Conservation (phyloP, 2,329 filamentous ascomycete genomes). For the Xylariaceae sp. region DNA sequence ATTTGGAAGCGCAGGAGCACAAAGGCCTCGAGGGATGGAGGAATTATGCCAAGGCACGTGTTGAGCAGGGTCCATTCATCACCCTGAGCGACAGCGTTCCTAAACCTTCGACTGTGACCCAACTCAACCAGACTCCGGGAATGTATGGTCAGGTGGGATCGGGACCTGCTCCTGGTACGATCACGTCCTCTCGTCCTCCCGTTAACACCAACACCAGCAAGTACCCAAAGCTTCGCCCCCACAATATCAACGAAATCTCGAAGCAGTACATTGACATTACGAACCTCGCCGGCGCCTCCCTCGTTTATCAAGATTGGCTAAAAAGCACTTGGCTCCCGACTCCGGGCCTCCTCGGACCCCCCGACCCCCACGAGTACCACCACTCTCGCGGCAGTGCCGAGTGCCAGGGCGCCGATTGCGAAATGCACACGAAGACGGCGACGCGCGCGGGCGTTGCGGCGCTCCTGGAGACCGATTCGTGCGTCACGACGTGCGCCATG, state of each 20-base stretch:
- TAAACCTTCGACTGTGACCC: not conserved
- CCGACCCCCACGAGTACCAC: constrained; percentile 1
- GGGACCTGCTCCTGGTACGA: too few relatives aligned
- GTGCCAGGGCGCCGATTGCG: not conserved
- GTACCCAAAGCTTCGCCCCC: constrained; percentile 19
- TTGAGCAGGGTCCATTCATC: constrained; percentile 9
- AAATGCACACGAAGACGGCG: not conserved
- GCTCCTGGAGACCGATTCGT: constrained; percentile 25
- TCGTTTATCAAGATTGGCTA: constrained; percentile 1
- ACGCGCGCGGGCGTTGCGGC: constrained; percentile 18
- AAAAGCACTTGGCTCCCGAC: constrained; percentile 19
- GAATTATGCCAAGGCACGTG: constrained; percentile 10
- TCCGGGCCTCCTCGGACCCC: not conserved
- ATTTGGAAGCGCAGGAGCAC: constrained; percentile 15
- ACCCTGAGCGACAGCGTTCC: not conserved
- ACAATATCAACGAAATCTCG: constrained; percentile 12
- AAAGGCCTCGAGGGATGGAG: constrained; percentile 10
- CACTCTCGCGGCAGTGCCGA: not conserved
- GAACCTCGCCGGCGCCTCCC: not conserved
- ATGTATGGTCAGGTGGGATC: too few relatives aligned
- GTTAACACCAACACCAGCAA: not conserved
- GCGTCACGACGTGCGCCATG: constrained; percentile 23
- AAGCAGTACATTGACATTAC: constrained; percentile 5
- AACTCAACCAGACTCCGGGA: too few relatives aligned
- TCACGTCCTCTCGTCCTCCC: too few relatives aligned